Evolutionary conservation across 805 yeast genomes (phyloP).

Genomic region (Torulaspora delbrueckii): DNA sequence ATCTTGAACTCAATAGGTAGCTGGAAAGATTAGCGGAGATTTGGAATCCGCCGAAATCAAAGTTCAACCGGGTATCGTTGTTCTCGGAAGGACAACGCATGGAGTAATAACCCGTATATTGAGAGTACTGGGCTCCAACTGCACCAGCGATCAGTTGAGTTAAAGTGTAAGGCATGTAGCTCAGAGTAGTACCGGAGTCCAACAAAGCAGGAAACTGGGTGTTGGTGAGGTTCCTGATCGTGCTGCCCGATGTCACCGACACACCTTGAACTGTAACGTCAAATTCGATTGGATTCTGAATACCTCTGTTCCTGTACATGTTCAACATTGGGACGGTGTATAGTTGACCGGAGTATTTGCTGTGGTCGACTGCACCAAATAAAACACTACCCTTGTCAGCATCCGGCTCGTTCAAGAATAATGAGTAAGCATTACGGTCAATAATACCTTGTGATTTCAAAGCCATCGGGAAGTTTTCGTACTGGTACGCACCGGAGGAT

Average conservation of each 20-base stretch:
- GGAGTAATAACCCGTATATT: constrained; percentile 41
- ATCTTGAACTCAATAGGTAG: constrained; percentile 26
- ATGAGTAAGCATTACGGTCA: constrained; percentile 52
- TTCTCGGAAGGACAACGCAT: constrained; percentile 40
- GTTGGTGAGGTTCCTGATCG: constrained; percentile 29
- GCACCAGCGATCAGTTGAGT: constrained; percentile 36
- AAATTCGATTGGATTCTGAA: constrained; percentile 24
- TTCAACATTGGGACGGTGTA: constrained; percentile 46
- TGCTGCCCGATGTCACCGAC: constrained; percentile 26
- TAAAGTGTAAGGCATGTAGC: constrained; percentile 41
- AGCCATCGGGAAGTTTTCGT: constrained; percentile 62
- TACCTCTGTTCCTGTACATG: constrained; percentile 16
- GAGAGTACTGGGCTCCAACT: constrained; percentile 44
- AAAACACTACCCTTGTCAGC: constrained; percentile 49
- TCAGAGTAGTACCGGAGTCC: constrained; percentile 43
- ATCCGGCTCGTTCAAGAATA: constrained; percentile 47
- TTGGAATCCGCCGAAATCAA: constrained; percentile 55
- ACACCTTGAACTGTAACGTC: constrained; percentile 36
- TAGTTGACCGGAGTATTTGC: constrained; percentile 51
- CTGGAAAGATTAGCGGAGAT: constrained; percentile 46
- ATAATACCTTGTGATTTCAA: constrained; percentile 56
- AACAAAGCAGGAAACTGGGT: constrained; percentile 39
- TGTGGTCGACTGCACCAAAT: constrained; percentile 69
- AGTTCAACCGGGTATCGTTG: constrained; percentile 38
- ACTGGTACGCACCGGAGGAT: constrained; percentile 35